These are phyloP conservation scores for Inosperma sp. DNA, from an alignment of 768 basidiomycete species.

Conservation along the genomic window DNA sequence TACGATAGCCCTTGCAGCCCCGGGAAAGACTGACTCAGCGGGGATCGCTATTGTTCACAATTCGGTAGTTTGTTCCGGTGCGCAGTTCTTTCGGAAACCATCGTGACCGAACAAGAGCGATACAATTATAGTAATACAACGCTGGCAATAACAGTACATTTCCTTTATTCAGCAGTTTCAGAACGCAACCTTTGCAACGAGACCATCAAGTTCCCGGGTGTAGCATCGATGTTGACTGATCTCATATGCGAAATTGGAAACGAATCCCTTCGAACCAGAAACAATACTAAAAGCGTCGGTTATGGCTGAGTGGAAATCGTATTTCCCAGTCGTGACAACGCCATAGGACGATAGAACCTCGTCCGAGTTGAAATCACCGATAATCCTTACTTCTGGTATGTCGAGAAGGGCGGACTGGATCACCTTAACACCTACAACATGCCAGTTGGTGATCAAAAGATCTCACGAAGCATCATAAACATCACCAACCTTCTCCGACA, in stretches of 20 bases:
- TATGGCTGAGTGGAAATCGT: constrained; percentile 35
- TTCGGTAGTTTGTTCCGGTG: too few relatives aligned
- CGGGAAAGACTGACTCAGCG: too few relatives aligned
- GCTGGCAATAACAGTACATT: too few relatives aligned
- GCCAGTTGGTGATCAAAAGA: background rate
- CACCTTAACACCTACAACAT: constrained; percentile 41
- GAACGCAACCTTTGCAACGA: constrained; percentile 48
- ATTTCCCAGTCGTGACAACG: constrained; percentile 57
- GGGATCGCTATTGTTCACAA: too few relatives aligned
- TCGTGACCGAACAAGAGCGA: too few relatives aligned
- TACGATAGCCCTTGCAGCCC: too few relatives aligned
- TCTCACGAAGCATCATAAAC: background rate
- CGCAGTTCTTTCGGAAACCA: too few relatives aligned
- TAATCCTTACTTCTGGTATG: constrained; percentile 45
- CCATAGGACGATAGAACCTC: constrained; percentile 55
- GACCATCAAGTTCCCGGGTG: constrained; percentile 55
- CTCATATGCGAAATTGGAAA: constrained; percentile 54
- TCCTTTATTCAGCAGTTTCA: too few relatives aligned
- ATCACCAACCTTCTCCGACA: constrained; percentile 54
- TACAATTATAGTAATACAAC: too few relatives aligned
- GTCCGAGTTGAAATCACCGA: constrained; percentile 28
- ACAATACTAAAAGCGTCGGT: constrained; percentile 42
- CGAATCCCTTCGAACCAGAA: constrained; percentile 47
- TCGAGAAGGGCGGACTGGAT: constrained; percentile 43
- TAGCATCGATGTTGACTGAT: constrained; percentile 66